These are phyloP conservation scores for Pleomassaria siparia DNA, from an alignment of 2,329 filamentous ascomycete species.

Conservation along the genomic window DNA sequence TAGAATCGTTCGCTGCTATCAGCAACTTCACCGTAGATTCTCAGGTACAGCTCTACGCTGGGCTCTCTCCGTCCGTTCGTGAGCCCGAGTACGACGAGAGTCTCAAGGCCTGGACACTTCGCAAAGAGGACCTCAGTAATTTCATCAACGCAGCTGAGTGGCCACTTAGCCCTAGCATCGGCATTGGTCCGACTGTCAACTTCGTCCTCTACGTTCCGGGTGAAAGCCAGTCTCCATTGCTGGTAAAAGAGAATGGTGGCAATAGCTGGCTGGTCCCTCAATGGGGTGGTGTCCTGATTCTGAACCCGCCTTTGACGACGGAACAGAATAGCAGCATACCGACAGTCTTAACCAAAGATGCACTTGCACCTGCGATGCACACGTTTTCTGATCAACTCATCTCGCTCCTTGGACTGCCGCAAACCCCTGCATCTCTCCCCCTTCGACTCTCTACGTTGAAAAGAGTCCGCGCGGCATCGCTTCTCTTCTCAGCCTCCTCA, in stretches of 20 bases:
- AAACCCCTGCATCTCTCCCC: slow-evolving; percentile 75
- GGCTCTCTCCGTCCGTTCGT: slow-evolving; percentile 63
- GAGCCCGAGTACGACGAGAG: slow-evolving; percentile 57
- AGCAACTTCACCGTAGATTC: slow-evolving; percentile 96
- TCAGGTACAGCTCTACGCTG: slow-evolving; percentile 90
- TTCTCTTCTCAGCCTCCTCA: slow-evolving; percentile 86
- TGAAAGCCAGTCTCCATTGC: slow-evolving; percentile 61
- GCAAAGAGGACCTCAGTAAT: slow-evolving; percentile 83
- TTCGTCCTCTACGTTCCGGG: slow-evolving; percentile 90
- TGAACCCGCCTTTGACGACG: slow-evolving; percentile 56
- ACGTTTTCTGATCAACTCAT: slow-evolving; percentile 90
- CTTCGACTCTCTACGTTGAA: slow-evolving; percentile 81
- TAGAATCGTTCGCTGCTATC: slow-evolving; percentile 76
- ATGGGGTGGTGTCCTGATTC: slow-evolving; percentile 79
- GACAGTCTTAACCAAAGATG: slow-evolving; percentile 61
- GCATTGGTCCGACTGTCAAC: slow-evolving; percentile 89
- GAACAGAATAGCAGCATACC: slow-evolving; percentile 43
- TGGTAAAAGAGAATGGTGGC: slow-evolving; percentile 60
- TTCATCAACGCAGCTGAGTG: slow-evolving; percentile 99
- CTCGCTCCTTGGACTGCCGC: slow-evolving; percentile 81
- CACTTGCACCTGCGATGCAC: slow-evolving; percentile 77
- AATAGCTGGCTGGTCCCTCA: slow-evolving; percentile 94
- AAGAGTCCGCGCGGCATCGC: slow-evolving; percentile 80
- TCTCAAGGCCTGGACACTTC: slow-evolving; percentile 66
- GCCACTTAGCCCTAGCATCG: slow-evolving; percentile 93